phyloP scores from a whole-genome alignment of 129 eudicot genomes.

The Apium graveolens region DNA sequence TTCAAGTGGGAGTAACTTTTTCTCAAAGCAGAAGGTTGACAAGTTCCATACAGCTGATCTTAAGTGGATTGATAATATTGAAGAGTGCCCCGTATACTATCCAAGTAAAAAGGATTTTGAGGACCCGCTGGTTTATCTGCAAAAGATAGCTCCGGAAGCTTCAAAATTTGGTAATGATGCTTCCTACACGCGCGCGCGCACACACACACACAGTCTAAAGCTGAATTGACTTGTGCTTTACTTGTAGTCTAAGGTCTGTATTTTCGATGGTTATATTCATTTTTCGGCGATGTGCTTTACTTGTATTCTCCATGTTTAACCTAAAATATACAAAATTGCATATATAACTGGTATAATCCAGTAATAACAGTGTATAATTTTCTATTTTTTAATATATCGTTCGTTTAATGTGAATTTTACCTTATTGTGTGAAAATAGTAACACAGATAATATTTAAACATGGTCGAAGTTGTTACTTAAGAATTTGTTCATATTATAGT shows the following conservation, averaged over 20 bases:
- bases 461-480: background rate
- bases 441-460: background rate
- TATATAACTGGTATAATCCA: background rate
- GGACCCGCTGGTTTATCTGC: conserved; percentile 85
- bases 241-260: background rate
- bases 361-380: background rate
- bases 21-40: conserved; percentile 46
- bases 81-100: conserved; percentile 74
- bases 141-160: conserved; percentile 90
- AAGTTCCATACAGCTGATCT: conserved; percentile 47
- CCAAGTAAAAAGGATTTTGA: conserved; percentile 84
- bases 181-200: background rate
- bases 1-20: conserved; percentile 29
- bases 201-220: background rate
- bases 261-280: background rate
- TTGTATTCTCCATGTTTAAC: background rate
- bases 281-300: background rate
- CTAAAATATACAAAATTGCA: background rate
- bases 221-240: background rate
- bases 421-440: background rate
- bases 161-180: conserved; percentile 71
- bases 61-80: conserved; percentile 66
- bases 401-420: background rate
- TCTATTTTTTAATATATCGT: background rate
- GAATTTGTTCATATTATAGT: background rate